These are phyloP conservation scores for Pyrenochaeta sp. DNA, from an alignment of 2,329 filamentous ascomycete species.

Conservation along the genomic window DNA sequence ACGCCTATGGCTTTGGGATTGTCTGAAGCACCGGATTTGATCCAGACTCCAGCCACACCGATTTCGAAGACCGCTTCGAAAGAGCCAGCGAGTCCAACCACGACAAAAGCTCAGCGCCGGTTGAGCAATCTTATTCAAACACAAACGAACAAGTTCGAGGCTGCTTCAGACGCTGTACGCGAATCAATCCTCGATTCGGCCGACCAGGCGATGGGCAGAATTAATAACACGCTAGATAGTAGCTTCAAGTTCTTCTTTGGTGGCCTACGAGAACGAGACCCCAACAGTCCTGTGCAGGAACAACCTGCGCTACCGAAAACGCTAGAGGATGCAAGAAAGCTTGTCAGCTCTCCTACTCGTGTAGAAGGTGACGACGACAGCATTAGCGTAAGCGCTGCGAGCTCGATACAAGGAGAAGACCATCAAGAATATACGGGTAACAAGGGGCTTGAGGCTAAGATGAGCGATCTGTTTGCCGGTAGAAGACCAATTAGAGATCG, in stretches of 20 bases:
- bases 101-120: slow-evolving; percentile 71
- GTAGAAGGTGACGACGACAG: slow-evolving; percentile 60
- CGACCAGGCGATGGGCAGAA: slow-evolving; percentile 90
- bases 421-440: slow-evolving; percentile 32
- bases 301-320: slow-evolving; percentile 78
- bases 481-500: slow-evolving; percentile 71
- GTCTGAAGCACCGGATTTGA: slow-evolving; percentile 47
- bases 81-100: slow-evolving; percentile 47
- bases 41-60: slow-evolving; percentile 50
- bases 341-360: slow-evolving; percentile 77
- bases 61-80: slow-evolving; percentile 28
- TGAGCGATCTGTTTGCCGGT: slow-evolving; percentile 76
- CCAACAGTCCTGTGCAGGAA: slow-evolving; percentile 40
- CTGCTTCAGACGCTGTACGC: slow-evolving; percentile 80
- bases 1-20: slow-evolving; percentile 52
- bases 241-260: slow-evolving; percentile 95
- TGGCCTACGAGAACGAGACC: slow-evolving; percentile 75
- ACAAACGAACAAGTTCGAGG: slow-evolving; percentile 80
- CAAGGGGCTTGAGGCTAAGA: slow-evolving; percentile 62
- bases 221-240: slow-evolving; percentile 87
- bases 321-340: slow-evolving; percentile 87
- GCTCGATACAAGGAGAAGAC: slow-evolving; percentile 59
- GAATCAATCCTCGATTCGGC: slow-evolving; percentile 77
- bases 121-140: slow-evolving; percentile 88
- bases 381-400: slow-evolving; percentile 59